Evolutionary conservation across 164 flowering plant species (phyloP).

Genomic region (Piper longum): DNA sequence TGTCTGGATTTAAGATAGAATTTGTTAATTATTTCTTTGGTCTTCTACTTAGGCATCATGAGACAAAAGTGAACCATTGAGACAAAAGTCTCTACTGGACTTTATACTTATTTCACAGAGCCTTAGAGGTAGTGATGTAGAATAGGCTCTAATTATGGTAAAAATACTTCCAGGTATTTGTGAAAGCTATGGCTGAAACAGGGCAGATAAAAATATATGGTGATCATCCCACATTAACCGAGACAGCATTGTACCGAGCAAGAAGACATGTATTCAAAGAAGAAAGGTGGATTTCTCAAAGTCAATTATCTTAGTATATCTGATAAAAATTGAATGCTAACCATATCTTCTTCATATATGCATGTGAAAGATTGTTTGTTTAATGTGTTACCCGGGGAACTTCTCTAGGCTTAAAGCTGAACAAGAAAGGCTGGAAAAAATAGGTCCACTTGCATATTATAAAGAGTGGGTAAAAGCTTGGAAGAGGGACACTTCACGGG

Average conservation of each 20-base stretch:
- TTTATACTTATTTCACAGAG: neutral
- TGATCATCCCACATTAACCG: conserved; percentile 80
- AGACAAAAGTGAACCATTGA: neutral
- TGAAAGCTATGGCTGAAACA: conserved; percentile 93
- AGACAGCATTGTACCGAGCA: conserved; percentile 73
- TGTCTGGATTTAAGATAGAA: no score
- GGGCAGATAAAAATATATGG: conserved; percentile 89
- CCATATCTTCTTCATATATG: neutral
- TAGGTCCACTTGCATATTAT: conserved; percentile 84
- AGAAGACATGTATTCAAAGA: conserved; percentile 80
- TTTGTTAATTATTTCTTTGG: no score
- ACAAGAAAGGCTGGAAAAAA: conserved; percentile 42
- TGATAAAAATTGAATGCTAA: neutral
- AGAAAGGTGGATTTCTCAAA: conserved; percentile 48
- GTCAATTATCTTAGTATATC: neutral
- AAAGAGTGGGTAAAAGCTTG: conserved; percentile 98
- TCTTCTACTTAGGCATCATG: neutral
- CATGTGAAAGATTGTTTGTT: neutral
- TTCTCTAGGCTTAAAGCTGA: conserved; percentile 58
- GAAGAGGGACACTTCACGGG: conserved; percentile 83
- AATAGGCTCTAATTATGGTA: neutral
- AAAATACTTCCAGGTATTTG: conserved; percentile 49
- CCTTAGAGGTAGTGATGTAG: neutral
- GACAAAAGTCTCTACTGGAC: neutral
- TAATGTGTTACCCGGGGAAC: neutral